These are phyloP conservation scores for Sclerotinia glacialis DNA, from an alignment of 2,329 filamentous ascomycete genomes.

Conservation along the genomic window DNA sequence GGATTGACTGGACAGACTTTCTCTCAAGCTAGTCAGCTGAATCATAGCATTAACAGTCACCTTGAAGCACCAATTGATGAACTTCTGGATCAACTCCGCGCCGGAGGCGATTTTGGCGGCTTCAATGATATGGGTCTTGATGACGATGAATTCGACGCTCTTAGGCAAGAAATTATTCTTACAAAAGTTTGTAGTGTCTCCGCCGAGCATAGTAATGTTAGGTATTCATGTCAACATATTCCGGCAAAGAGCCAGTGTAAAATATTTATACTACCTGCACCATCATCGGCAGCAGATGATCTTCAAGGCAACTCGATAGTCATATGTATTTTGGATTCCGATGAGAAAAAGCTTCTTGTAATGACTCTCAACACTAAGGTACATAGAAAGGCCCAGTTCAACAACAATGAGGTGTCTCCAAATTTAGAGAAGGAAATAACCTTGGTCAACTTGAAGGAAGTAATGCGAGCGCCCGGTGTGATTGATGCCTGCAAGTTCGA, in stretches of 20 bases:
- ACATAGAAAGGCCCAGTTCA: slow-evolving; percentile 28
- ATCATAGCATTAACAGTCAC: slow-evolving; percentile 56
- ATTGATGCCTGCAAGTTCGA: slow-evolving; percentile 69
- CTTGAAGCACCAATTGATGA: slow-evolving; percentile 67
- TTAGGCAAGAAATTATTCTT: slow-evolving; percentile 70
- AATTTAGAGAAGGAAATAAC: slow-evolving; percentile 39
- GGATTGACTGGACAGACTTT: slow-evolving; percentile 33
- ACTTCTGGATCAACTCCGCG: slow-evolving; percentile 65
- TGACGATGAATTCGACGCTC: slow-evolving; percentile 67
- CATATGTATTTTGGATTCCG: slow-evolving; percentile 67
- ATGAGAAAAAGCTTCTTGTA: slow-evolving; percentile 65
- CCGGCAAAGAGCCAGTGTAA: slow-evolving; percentile 55
- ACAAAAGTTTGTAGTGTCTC: slow-evolving; percentile 67
- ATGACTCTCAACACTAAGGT: slow-evolving; percentile 56
- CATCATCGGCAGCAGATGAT: slow-evolving; percentile 54
- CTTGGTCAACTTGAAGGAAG: slow-evolving; percentile 33
- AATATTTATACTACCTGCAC: slow-evolving; percentile 66
- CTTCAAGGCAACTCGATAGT: slow-evolving; percentile 55
- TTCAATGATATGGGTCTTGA: slow-evolving; percentile 71
- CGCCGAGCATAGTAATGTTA: slow-evolving; percentile 58
- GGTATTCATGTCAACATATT: slow-evolving; percentile 55
- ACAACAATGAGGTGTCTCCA: slow-evolving; percentile 25
- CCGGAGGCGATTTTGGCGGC: slow-evolving; percentile 61
- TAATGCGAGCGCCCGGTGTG: slow-evolving; percentile 58
- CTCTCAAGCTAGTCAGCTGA: slow-evolving; percentile 37